Base-by-base conservation (phyloP, 2,329 filamentous ascomycete species). In the Cordyceps cicadae region DNA sequence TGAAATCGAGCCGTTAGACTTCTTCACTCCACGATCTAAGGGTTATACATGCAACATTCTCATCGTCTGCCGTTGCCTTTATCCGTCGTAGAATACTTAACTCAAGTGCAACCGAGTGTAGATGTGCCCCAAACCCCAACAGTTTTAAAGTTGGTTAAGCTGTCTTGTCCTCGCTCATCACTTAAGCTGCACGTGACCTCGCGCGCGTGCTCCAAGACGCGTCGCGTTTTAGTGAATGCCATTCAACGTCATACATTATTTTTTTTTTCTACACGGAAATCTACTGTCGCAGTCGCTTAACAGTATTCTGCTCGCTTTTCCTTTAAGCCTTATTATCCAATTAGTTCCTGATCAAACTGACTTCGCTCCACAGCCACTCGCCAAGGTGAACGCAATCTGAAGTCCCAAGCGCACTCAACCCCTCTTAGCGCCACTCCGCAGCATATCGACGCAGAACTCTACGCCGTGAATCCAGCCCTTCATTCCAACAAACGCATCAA, bases 131-230 rank as follows among this genome's bases (percentile, higher is more conserved):
- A 34, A 34, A 7, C 11, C 11, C 6, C 6, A 34, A 9, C 32
- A 34, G 32, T 34, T 34, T 34, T 12, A 9, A 6, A 6, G 26
- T 29, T 29, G 3, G 26, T 29, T 29, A 29, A 29, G 26, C 26
- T 29, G 26, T 34, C 32, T 34, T 34, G 32, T 9, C 32, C 17
- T 7, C 15, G 15, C 39, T n/a, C 12, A 43, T n/a, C 54, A 57
- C 45, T 49, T 41, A 19, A 32, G 11, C n/a, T 24, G 14, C 46
- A 59, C 56, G 56, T 59, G 56, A 59, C 37, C 21, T 59, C 56
- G 56, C 48, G 56, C 29, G 21, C 46, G 21, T 34, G 21, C 5
- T 15, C 21, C 24, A 29, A 6, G 54, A 37, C 56, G 56, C 56
- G 56, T 59, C 56, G 56, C 56, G 56, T 51, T 52, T 26, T 34